These are phyloP conservation scores for Kluyveromyces aestuarii DNA, from an alignment of 805 yeast species.

Conservation along the genomic window DNA sequence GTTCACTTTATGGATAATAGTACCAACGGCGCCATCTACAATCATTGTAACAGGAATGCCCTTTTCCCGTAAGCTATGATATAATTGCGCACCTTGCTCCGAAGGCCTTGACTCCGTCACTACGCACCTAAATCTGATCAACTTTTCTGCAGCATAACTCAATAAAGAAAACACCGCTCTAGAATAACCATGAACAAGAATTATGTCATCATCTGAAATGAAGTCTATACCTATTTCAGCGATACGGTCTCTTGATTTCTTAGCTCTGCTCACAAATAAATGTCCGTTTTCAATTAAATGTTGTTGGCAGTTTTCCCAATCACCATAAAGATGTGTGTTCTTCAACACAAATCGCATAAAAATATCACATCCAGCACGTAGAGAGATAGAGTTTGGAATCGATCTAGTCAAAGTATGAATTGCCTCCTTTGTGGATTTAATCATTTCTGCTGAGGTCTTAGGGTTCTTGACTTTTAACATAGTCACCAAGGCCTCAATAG, in stretches of 20 bases:
- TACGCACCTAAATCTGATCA: constrained; percentile 77
- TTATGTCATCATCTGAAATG: constrained; percentile 85
- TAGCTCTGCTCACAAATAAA: constrained; percentile 83
- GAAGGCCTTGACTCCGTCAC: constrained; percentile 92
- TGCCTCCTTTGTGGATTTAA: constrained; percentile 69
- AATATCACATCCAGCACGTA: constrained; percentile 95
- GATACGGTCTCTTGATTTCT: constrained; percentile 76
- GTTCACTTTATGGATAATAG: constrained; percentile 81
- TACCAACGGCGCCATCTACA: constrained; percentile 91
- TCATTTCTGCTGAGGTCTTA: constrained; percentile 86
- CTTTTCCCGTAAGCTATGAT: constrained; percentile 49
- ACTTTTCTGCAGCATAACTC: constrained; percentile 64
- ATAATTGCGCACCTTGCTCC: constrained; percentile 65
- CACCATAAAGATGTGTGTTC: constrained; percentile 73
- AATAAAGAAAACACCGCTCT: constrained; percentile 80
- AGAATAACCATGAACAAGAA: constrained; percentile 84
- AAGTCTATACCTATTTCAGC: constrained; percentile 85
- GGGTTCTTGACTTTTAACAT: constrained; percentile 78
- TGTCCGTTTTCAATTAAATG: constrained; percentile 92
- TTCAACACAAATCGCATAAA: constrained; percentile 89
- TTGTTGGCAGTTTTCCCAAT: constrained; percentile 88
- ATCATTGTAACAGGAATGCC: constrained; percentile 84
- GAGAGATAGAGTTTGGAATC: constrained; percentile 83
- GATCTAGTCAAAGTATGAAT: constrained; percentile 64
- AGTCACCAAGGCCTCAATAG: constrained; percentile 88